phyloP scores from a whole-genome alignment of 2,329 filamentous ascomycete genomes.

The Fusarium sp. region DNA sequence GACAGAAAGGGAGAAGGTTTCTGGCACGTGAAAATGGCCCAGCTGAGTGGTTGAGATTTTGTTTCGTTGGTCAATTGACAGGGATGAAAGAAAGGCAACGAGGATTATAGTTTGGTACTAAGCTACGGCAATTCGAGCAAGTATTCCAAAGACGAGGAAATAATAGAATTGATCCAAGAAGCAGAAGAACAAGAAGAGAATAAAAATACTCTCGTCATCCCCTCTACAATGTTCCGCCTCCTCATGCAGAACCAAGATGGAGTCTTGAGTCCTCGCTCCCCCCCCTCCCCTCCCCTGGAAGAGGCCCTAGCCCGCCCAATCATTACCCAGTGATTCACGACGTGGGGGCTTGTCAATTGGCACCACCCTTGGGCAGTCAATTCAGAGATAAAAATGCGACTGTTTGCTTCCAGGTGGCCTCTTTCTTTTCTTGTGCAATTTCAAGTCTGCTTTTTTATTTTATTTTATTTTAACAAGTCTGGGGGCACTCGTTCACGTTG shows the following conservation, averaged over 20 bases:
- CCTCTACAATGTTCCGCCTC: not conserved
- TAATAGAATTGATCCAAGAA: too few relatives aligned
- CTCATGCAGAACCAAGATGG: conserved; percentile 28
- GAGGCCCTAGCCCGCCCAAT: conserved; percentile 34
- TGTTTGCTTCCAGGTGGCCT: conserved; percentile 9
- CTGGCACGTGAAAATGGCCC: conserved; percentile 43
- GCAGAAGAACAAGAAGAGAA: too few relatives aligned
- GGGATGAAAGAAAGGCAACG: not conserved
- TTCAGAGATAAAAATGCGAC: conserved; percentile 19
- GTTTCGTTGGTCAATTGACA: not conserved
- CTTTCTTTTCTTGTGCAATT: not conserved
- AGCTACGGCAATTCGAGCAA: too few relatives aligned
- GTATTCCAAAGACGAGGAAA: too few relatives aligned
- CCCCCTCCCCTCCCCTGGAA: conserved; percentile 6
- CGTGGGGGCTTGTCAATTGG: conserved; percentile 37
- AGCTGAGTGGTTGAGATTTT: conserved; percentile 35
- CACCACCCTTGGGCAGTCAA: conserved; percentile 23
- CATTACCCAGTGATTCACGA: conserved; percentile 27
- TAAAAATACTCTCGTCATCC: too few relatives aligned
- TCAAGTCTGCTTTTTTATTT: not conserved
- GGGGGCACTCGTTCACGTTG: not conserved
- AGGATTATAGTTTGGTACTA: too few relatives aligned
- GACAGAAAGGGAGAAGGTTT: conserved; percentile 15
- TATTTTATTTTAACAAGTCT: not conserved
- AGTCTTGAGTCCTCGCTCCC: conserved; percentile 1